Evolutionary conservation across 2,329 filamentous ascomycete species (phyloP).

Genomic region (Aspergillus novofumigatus): DNA sequence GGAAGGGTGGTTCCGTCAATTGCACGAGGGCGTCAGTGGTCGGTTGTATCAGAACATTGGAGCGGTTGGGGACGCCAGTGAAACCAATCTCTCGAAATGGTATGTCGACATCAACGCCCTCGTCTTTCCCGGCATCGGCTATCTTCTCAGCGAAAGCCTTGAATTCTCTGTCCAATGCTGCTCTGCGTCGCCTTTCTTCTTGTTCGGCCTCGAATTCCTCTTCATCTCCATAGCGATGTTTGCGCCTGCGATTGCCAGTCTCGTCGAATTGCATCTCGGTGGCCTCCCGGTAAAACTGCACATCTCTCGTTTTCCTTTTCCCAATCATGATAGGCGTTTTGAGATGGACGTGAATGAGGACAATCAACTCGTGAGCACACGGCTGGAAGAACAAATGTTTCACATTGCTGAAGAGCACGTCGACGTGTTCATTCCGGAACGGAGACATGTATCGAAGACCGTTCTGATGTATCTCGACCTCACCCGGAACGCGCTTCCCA

Average conservation of each 20-base stretch:
- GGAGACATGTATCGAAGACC: conserved; percentile 92
- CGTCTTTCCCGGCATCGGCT: conserved; percentile 86
- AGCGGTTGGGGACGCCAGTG: conserved; percentile 91
- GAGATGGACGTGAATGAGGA: conserved; percentile 95
- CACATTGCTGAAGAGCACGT: conserved; percentile 96
- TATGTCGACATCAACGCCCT: conserved; percentile 90
- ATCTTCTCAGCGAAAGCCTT: conserved; percentile 97
- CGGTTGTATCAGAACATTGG: conserved; percentile 91
- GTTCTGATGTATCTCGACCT: conserved; percentile 97
- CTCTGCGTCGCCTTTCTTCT: conserved; percentile 84
- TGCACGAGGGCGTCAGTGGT: conserved; percentile 97
- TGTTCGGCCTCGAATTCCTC: conserved; percentile 99
- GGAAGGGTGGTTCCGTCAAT: conserved; percentile 92
- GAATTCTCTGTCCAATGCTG: conserved; percentile 93
- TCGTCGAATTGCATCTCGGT: conserved; percentile 99
- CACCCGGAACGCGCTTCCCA: conserved; percentile 91
- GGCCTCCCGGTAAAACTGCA: conserved; percentile 96
- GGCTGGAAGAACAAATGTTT: conserved; percentile 99
- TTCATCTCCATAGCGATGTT: conserved; percentile 95
- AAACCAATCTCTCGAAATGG: conserved; percentile 95
- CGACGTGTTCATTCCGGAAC: conserved; percentile 76
- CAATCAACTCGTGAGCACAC: conserved; percentile 91
- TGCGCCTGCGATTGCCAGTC: conserved; percentile 94
- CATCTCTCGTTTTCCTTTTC: conserved; percentile 98
- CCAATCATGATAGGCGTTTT: conserved; percentile 98